These are phyloP conservation scores for Porphyridium purpureum DNA, from an alignment of 23 red algal species.

Conservation along the genomic window DNA sequence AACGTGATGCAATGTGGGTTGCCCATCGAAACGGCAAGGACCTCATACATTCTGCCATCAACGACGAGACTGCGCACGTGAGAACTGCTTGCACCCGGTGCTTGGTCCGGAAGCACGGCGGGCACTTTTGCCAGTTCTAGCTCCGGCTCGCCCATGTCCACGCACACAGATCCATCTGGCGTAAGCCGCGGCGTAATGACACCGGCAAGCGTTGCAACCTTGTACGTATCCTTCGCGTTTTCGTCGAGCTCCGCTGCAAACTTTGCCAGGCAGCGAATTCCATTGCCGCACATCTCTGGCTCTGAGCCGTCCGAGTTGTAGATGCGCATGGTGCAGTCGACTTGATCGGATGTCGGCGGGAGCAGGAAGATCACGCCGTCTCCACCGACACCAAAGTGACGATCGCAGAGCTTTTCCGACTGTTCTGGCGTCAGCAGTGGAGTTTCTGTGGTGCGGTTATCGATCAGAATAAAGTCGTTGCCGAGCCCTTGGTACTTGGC, in stretches of 20 bases:
- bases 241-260: conserved; percentile 52
- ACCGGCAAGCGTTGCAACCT: conserved; percentile 69
- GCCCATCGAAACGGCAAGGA: conserved; percentile 67
- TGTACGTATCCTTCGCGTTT: not conserved
- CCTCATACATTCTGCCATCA: conserved; percentile 21
- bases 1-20: conserved; percentile 91
- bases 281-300: conserved; percentile 99
- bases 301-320: conserved; percentile 94
- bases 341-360: conserved; percentile 24
- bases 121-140: conserved; percentile 49
- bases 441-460: conserved; percentile 32
- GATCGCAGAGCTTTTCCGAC: conserved; percentile 65
- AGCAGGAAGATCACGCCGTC: conserved; percentile 92
- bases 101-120: conserved; percentile 18
- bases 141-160: conserved; percentile 70
- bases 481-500: conserved; percentile 94
- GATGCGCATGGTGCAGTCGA: conserved; percentile 68
- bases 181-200: conserved; percentile 53
- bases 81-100: not conserved
- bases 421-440: conserved; percentile 25
- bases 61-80: too few species aligned
- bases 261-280: conserved; percentile 82
- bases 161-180: conserved; percentile 10
- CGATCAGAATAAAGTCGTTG: conserved; percentile 96
- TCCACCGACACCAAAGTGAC: conserved; percentile 73